Base-by-base conservation (phyloP, 148 eudicot species). In the Dianthus caryophyllus region DNA sequence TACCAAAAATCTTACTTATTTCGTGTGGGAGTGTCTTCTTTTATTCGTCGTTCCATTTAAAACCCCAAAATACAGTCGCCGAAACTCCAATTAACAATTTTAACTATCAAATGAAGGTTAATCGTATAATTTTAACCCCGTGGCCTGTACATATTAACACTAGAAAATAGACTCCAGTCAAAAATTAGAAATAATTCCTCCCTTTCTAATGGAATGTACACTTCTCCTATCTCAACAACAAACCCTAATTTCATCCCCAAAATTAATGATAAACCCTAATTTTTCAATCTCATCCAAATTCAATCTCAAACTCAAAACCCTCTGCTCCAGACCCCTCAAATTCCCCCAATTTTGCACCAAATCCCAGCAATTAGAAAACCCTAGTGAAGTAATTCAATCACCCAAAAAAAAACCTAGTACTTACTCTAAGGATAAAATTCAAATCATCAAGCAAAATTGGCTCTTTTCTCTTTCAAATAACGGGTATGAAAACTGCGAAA, bases 361-460 rank as follows among this genome's bases (percentile, higher is more conserved):
- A 9, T 71, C 79, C 15, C 73, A 72, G 6, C 66, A 75, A 38
- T 21, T 68, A 3, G 43, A 65, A 21, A 68, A 69, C 20, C 66
- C 76, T 36, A 65, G 27, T 44, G 59, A 69, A 47, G 18, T 58
- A 61, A 79, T 58, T 69, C 44, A 59, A 20, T 20, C 46, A 55
- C 72, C 74, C 30, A 70, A 26, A 36, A 61, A 39, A 22, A 78
- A 63, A 64, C 29, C 69, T 52, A 69, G 36, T 15, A 25, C 30
- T 27, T 61, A 7, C 57, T 70, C 69, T 18, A 70, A 68, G 39
- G 65, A 26, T 26, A 55, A 26, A 17, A 46, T 50, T 21, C 71
- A 74, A 61, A 61, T 61, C 60, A 80, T 84, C 27, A 88, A 84
- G 64, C 69, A 82, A 39, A 76, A 76, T 43, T 91, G 96, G 96